Base-by-base conservation (phyloP, 148 eudicot genomes). In the Bassia scoparia region DNA sequence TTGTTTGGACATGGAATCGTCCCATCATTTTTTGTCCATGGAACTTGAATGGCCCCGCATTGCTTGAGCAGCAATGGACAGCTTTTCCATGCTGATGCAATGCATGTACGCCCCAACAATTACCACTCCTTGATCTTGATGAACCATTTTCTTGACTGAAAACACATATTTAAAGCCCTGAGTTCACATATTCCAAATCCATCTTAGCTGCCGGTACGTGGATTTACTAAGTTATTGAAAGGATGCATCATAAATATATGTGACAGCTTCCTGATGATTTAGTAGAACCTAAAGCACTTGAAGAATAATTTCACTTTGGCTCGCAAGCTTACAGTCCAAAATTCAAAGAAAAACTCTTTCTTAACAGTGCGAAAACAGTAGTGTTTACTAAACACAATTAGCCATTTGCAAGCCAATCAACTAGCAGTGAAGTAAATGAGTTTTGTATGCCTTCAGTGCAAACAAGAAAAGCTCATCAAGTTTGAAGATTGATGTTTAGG, bases 1-100 rank as follows among this genome's bases (percentile, higher is more conserved):
- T 95, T 76, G 99, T 91, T 74, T 87, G 90, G 76, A 95, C 97
- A 81, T 91, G 99, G 71, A 95, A 91, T 70, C 96, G 97, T 18
- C 99, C 99, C 78, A 91, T 97, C 49, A 84, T 89, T 87, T 95
- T 87, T 50, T 97, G 90, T 81, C 92, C 99, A 70, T 95, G 99
- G 78, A 95, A n/a, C n/a, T 87, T 64, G 99, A 95, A 84, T 88
- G 96, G 67, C 96, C 86, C 30, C 97, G 85, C 91, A 84, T 89
- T 71, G 99, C 96, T 88, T 95, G 94, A 89, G 80, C 92, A 80
- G 97, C 99, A 81, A 95, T 87, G 16, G 99, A 89, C 86, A 95
- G 81, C 84, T 91, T 95, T 80, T 95, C 99, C 99, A 85, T 95
- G 99, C 74, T 79, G 90, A 83, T 95, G 97, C 71, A 95, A 78